Conservation (phyloP, 768 basidiomycete species). For the Candolleomyces aberdarensis region DNA sequence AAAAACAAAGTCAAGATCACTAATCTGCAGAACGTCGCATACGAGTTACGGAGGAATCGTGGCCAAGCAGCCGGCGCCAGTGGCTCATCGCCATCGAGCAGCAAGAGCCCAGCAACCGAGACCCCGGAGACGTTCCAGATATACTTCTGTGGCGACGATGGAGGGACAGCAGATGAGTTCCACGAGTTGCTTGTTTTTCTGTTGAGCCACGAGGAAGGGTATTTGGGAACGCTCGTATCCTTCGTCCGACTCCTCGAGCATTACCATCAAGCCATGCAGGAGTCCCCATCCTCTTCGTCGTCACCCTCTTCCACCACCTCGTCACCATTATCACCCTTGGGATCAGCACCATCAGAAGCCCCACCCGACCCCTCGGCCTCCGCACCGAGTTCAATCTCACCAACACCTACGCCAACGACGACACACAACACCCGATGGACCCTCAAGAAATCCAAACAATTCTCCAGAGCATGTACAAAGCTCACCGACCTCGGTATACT, state of each 20-base stretch:
- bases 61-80: too few relatives aligned
- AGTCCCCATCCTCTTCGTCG: background rate
- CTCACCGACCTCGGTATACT: background rate
- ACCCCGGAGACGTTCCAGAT: background rate
- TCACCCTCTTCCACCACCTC: too few relatives aligned
- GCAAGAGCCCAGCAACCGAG: background rate
- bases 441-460: background rate
- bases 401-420: too few relatives aligned
- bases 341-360: too few relatives aligned
- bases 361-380: too few relatives aligned
- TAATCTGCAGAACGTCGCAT: background rate
- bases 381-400: too few relatives aligned
- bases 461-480: background rate
- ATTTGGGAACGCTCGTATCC: background rate
- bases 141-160: background rate
- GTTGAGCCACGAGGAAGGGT: background rate
- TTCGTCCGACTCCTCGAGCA: background rate
- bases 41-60: background rate
- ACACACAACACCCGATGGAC: too few relatives aligned
- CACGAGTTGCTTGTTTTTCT: constrained; percentile 1
- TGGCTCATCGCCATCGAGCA: background rate
- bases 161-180: background rate
- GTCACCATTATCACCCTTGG: too few relatives aligned
- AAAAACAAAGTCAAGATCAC: background rate
- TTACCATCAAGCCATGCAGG: background rate